phyloP scores from a whole-genome alignment of 1,139 yeast genomes.

The Petasospora fabianii region DNA sequence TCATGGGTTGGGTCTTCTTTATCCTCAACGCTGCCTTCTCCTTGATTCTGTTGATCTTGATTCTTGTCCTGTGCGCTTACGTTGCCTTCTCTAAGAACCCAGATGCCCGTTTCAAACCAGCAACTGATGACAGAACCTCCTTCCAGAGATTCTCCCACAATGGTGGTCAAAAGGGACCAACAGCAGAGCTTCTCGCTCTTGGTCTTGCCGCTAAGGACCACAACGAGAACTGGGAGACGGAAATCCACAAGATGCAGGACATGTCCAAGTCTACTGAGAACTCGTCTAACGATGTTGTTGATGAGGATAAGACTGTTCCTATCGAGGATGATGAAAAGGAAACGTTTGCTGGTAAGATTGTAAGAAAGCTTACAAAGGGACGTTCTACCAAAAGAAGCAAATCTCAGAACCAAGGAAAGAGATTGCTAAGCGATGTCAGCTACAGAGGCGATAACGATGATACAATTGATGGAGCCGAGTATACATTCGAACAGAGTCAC shows the following conservation, averaged over 20 bases:
- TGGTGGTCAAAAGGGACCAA: conserved; percentile 31
- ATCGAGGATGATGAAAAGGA: conserved; percentile 25
- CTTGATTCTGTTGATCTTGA: conserved; percentile 56
- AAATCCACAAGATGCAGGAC: conserved; percentile 51
- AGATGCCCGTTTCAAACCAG: conserved; percentile 79
- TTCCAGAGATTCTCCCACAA: conserved; percentile 53
- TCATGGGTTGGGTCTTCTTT: conserved; percentile 81
- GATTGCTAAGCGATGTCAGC: conserved; percentile 17
- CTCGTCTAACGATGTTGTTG: conserved; percentile 13
- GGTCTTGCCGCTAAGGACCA: conserved; percentile 74
- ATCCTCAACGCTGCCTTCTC: conserved; percentile 76
- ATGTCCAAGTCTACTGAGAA: conserved; percentile 19
- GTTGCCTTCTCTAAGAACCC: conserved; percentile 71
- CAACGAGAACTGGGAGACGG: conserved; percentile 63
- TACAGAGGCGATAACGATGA: conserved; percentile 5
- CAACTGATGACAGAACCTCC: conserved; percentile 78
- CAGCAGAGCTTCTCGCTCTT: conserved; percentile 61
- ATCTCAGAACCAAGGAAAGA: conserved; percentile 12
- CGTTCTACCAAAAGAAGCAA: conserved; percentile 21
- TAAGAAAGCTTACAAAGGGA: conserved; percentile 30
- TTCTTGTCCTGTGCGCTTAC: conserved; percentile 52
- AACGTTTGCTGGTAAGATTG: conserved; percentile 34
- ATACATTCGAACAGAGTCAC: conserved; percentile 16
- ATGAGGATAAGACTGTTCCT: conserved; percentile 18
- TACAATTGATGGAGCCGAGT: conserved; percentile 3